Evolutionary conservation across 345 rosid genomes (phyloP), one percentile per base, ranked within the genome.

Genomic region (Syzygium jambos): DNA sequence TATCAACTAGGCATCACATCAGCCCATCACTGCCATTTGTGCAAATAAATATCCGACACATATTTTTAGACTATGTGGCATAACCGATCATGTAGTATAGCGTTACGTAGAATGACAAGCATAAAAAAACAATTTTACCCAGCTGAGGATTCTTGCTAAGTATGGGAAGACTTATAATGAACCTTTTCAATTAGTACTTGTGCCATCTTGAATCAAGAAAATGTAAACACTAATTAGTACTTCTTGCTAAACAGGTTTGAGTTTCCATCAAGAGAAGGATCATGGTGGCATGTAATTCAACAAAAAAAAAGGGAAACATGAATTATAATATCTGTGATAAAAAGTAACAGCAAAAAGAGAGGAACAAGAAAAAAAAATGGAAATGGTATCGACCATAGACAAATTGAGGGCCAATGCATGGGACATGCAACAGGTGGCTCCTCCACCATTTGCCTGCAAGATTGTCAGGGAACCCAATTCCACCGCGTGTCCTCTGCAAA

Each of bases 401-500:
- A 21, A 38, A 38, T 73, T 7, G 80, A 38, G 49, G 80, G 49
- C 25, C 80, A 10, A 34, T 73, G 80, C 80, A 73, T 73, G 80
- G 80, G 38, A 10, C 80, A 38, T 73, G 80, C 80, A 73, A 73
- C 80, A 73, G 49, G 49, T 38, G 80, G 25, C 80, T 19, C 80
- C 80, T 38, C 80, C 80, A n/a, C 86, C 46, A 38, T 84, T 84
- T 53, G 43, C 61, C 61, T 53, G 84, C 65, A 86, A 77, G 85
- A 38, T 41, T 80, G 56, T 80, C 88, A 27, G 41, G 10, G 49
- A 38, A 38, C 55, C 52, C 23, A 46, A 43, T 87, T 6, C 54
- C 85, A n/a, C 57, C 88, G 78, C 85, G 88, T 87, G 85, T 80
- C 85, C 85, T 82, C 59, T 53, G 55, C 51, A 22, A 53, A 16